Evolutionary conservation across 2,329 filamentous ascomycete species (phyloP).

Genomic region (Purpureocillium lavendulum): DNA sequence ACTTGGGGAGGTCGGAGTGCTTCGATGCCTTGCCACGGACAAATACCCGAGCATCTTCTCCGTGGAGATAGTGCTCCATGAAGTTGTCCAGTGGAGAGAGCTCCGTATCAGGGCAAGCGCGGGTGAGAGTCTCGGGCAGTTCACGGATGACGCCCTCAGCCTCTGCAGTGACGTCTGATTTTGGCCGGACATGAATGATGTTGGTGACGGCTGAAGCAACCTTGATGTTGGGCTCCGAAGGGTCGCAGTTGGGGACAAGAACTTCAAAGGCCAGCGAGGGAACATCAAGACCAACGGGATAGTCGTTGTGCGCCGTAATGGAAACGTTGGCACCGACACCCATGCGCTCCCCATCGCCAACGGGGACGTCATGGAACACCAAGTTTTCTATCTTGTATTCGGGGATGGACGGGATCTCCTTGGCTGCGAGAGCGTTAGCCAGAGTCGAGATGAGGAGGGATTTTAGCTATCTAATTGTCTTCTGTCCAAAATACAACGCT

Average conservation of each 20-base stretch:
- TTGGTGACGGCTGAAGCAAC: slow-evolving; percentile 69
- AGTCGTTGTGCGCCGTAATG: slow-evolving; percentile 64
- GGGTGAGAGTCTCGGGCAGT: slow-evolving; percentile 65
- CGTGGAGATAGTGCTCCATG: slow-evolving; percentile 72
- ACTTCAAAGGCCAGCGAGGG: slow-evolving; percentile 80
- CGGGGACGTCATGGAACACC: slow-evolving; percentile 64
- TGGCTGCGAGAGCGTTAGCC: slow-evolving; percentile 39
- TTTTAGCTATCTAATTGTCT: slow-evolving; percentile 28
- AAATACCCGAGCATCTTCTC: slow-evolving; percentile 70
- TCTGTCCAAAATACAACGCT: slow-evolving; percentile 53
- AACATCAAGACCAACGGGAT: slow-evolving; percentile 67
- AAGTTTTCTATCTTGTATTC: slow-evolving; percentile 75
- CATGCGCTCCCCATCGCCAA: slow-evolving; percentile 37
- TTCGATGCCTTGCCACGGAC: slow-evolving; percentile 69
- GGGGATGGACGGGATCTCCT: slow-evolving; percentile 68
- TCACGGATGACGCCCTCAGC: slow-evolving; percentile 64
- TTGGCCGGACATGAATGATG: slow-evolving; percentile 58
- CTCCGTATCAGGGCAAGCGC: slow-evolving; percentile 64
- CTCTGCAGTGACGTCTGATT: slow-evolving; percentile 57
- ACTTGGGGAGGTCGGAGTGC: slow-evolving; percentile 61
- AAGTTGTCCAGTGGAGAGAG: slow-evolving; percentile 80
- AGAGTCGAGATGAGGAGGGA: slow-evolving; percentile 8
- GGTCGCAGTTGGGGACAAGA: slow-evolving; percentile 71
- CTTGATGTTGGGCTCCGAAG: slow-evolving; percentile 63
- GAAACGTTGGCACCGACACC: slow-evolving; percentile 77